A percentile compares a stretch with the other conserved stretches of the same genome.
These are phyloP conservation scores for Leptodontidium sp. DNA, from an alignment of 2,329 filamentous ascomycete genomes.

Conservation along the genomic window DNA sequence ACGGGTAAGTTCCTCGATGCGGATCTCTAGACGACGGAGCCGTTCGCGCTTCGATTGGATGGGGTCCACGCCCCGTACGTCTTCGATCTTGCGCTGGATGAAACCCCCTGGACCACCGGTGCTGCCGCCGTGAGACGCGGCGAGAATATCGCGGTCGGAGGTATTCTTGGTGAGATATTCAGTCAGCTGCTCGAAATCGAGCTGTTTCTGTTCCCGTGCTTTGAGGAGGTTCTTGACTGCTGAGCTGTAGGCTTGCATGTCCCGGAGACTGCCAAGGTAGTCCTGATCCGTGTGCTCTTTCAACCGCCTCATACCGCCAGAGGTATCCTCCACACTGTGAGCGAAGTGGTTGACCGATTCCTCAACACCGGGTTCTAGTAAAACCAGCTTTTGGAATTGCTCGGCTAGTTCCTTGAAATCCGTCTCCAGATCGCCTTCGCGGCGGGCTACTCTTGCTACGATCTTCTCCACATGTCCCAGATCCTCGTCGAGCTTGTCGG, in stretches of 20 bases:
- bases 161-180: constrained; percentile 95
- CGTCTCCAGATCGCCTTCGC: constrained; percentile 85
- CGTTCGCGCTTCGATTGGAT: constrained; percentile 89
- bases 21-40: constrained; percentile 87
- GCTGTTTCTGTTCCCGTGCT: constrained; percentile 94
- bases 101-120: constrained; percentile 84
- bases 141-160: constrained; percentile 76
- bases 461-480: constrained; percentile 94
- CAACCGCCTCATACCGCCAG: constrained; percentile 78
- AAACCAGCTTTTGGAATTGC: constrained; percentile 93
- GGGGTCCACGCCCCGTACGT: constrained; percentile 95
- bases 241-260: constrained; percentile 95
- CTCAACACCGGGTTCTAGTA: constrained; percentile 87
- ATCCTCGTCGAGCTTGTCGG: constrained; percentile 94
- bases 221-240: constrained; percentile 89
- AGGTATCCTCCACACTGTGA: constrained; percentile 83
- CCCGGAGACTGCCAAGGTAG: constrained; percentile 89
- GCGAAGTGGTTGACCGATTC: constrained; percentile 85
- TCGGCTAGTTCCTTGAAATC: constrained; percentile 91
- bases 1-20: constrained; percentile 88
- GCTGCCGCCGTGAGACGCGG: constrained; percentile 68
- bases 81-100: constrained; percentile 92
- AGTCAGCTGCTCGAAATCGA: constrained; percentile 94
- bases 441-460: constrained; percentile 86
- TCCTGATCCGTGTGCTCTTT: constrained; percentile 95